Conservation (phyloP, 2,329 filamentous ascomycete species). For the Xylariaceae sp. region DNA sequence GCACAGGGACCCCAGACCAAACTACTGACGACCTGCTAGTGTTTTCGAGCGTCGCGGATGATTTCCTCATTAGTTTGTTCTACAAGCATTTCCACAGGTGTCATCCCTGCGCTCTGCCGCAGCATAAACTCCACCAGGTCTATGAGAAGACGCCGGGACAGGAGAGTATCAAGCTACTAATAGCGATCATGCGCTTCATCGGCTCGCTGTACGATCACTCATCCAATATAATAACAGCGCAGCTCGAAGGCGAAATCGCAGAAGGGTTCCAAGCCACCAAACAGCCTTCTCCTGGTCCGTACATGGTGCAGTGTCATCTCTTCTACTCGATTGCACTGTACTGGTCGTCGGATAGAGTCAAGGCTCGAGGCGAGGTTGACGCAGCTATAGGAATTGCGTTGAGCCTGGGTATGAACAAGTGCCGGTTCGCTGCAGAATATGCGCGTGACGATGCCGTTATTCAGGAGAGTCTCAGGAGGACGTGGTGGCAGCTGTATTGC, state of each 20-base stretch:
- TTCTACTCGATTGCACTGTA: conserved; percentile 18
- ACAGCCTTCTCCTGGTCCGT: conserved; percentile 11
- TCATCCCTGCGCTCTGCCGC: conserved; percentile 18
- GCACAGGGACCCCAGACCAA: not conserved
- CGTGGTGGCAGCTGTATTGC: conserved; percentile 19
- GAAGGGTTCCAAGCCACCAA: conserved; percentile 12
- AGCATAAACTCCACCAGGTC: conserved; percentile 9
- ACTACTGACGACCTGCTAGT: conserved; percentile 4
- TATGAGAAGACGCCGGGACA: conserved; percentile 4
- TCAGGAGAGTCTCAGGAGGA: conserved; percentile 16
- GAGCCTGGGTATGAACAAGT: conserved; percentile 14
- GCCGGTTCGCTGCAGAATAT: conserved; percentile 11
- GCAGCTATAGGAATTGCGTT: conserved; percentile 16
- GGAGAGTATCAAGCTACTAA: conserved; percentile 10
- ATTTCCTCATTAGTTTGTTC: conserved; percentile 17
- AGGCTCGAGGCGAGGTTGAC: conserved; percentile 15
- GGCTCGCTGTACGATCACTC: conserved; percentile 15
- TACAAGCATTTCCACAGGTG: conserved; percentile 20
- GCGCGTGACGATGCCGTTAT: conserved; percentile 10
- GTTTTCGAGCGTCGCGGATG: conserved; percentile 10
- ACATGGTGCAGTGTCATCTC: conserved; percentile 17
- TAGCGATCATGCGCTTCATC: conserved; percentile 18
- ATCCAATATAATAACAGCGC: conserved; percentile 7
- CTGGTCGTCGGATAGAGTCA: conserved; percentile 14
- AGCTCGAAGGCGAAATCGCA: conserved; percentile 11